Evolutionary conservation across 1,139 yeast species (phyloP), one percentile per base, ranked within the genome.

Genomic region (Saccharomyces hybrid): DNA sequence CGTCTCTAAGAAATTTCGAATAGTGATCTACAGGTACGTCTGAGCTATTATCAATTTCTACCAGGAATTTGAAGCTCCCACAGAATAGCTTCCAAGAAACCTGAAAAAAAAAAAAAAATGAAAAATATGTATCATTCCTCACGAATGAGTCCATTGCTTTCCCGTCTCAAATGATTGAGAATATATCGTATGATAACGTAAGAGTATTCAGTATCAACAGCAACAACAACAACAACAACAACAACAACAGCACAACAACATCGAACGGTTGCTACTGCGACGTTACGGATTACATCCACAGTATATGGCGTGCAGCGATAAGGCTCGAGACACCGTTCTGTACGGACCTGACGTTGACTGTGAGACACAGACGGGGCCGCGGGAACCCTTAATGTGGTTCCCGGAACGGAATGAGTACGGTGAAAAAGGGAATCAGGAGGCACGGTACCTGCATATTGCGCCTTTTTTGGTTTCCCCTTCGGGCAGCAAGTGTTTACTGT

Each of bases 401-500:
- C 44, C 44, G 19, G 44, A 38, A 38, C 44, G 44, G 44, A 38
- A 19, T 5, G 16, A 38, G 27, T 23, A 29, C 47, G 34, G 9
- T 38, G 53, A 34, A 31, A 28, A 23, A 51, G 31, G 29, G 54
- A 38, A 52, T 19, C 27, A 51, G 49, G 23, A 46, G 50, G 19
- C 55, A 55, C 38, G 38, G 52, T 11, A 49, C 53, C 13, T 51
- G 55, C 47, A 48, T 52, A 14, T 54, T 29, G 47, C 48, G 56
- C 44, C 19, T 4, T 38, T 32, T 42, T 52, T 50, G 46, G 50
- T 41, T 29, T 46, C 48, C 47, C 48, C 52, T 52, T 29, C 54
- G 16, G 50, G 59, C 50, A 13, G 56, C 52, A n/a, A 56, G 42
- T 51, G 51, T 52, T 14, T 54, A 47, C 49, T 57, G 60, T 38